Base-by-base conservation (phyloP, 2,329 filamentous ascomycete species). In the Geosmithia morbida region DNA sequence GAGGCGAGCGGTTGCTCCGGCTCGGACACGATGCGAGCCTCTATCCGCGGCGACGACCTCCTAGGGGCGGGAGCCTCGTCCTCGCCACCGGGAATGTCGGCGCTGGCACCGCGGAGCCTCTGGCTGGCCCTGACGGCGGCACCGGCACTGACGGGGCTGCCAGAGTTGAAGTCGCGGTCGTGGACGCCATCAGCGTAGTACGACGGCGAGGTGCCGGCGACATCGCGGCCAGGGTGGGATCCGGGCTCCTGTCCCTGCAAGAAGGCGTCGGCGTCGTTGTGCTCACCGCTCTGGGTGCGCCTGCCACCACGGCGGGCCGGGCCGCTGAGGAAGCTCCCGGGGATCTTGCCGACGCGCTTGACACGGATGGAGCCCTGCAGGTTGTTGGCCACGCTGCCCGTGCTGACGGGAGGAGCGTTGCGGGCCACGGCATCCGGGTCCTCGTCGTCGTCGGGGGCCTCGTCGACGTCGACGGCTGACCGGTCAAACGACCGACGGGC, bases 271-370 rank as follows among this genome's bases (percentile, higher is more conserved):
- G 61, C 65, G 8, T 73, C 70, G 7, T 53, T 61, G 33, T 69
- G 61, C 52, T 86, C 82, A 51, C 84, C 81, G 55, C 81, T 85
- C 55, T 74, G 74, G 49, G 79, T 69, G 52, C 81, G 72, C 51
- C 84, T 75, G 22, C 85, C 87, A 54, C 85, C 87, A 54, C 87
- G 74, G 48, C 87, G 77, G 18, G 87, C 85, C 26, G 87, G 87
- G 1, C 85, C 86, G 54, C 85, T 87, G 19, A 92, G 68, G 53
- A 90, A 89, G 50, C 79, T 83, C 1, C 86, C 87, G 2, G 83
- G 77, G 7, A 83, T 71, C 61, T 86, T 85, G 16, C 82, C 83
- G 14, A 87, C 77, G 51, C 85, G 73, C 64, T 89, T 90, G 49
- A 89, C 70, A 5, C 87, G 77, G 71, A 88, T 77, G 0, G 86